These are phyloP conservation scores for Azolla pinnata DNA, from an alignment of 75 land plant species.

Conservation along the genomic window DNA sequence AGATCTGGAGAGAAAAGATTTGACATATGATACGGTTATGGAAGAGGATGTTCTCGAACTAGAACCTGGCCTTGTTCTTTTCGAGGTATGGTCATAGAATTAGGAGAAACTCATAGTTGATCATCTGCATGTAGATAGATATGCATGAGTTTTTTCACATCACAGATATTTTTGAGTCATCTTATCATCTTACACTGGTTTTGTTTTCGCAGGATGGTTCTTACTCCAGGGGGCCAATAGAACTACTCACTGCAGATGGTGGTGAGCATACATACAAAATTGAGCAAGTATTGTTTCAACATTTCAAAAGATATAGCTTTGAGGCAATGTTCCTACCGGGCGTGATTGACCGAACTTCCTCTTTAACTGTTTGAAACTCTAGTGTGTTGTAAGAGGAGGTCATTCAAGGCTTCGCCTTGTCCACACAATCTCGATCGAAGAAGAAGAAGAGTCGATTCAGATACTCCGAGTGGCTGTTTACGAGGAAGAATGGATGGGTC, in stretches of 20 bases:
- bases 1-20: slow-evolving; percentile 1
- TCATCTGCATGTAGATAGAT: too few species aligned
- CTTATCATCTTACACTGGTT: not conserved
- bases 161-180: not conserved
- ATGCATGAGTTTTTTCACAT: too few species aligned
- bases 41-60: slow-evolving; percentile 77
- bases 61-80: slow-evolving; percentile 91
- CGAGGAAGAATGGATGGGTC: slow-evolving; percentile 88
- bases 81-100: slow-evolving; percentile 87
- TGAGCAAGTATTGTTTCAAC: too few species aligned
- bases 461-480: slow-evolving; percentile 78
- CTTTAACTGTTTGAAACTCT: not conserved
- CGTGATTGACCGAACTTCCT: too few species aligned
- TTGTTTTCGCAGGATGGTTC: slow-evolving; percentile 78
- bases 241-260: slow-evolving; percentile 48
- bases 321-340: too few species aligned
- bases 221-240: slow-evolving; percentile 86
- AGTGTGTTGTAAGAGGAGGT: slow-evolving; percentile 95
- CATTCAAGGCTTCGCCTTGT: slow-evolving; percentile 83
- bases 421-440: slow-evolving; percentile 75
- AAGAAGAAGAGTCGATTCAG: slow-evolving; percentile 67
- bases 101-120: too few species aligned
- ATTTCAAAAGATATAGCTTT: too few species aligned
- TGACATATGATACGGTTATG: slow-evolving; percentile 32
- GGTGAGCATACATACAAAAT: slow-evolving; percentile 67